A percentile compares a stretch with the other conserved stretches of the same genome.
Conservation (phyloP, 805 yeast genomes). For the Myxozyma lipomycoides region DNA sequence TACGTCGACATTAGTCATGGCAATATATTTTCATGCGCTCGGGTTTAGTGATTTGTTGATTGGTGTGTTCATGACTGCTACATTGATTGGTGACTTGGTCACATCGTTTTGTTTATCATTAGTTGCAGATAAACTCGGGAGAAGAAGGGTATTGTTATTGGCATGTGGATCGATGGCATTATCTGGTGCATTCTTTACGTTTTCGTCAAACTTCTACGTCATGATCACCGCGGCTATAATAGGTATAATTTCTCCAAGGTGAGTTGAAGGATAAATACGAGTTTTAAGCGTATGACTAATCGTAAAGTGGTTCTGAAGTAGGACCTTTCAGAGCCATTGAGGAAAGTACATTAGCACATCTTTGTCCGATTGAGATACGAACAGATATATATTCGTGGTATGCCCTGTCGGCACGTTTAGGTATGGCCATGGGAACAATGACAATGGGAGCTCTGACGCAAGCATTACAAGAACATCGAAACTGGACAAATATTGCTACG, state of each 20-base stretch:
- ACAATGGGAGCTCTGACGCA: slow-evolving; percentile 68
- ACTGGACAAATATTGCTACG: slow-evolving; percentile 9
- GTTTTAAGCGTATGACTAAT: not conserved
- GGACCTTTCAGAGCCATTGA: slow-evolving; percentile 58
- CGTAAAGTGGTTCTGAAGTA: slow-evolving; percentile 48
- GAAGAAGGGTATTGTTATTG: slow-evolving; percentile 41
- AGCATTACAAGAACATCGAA: slow-evolving; percentile 41
- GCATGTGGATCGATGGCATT: slow-evolving; percentile 43
- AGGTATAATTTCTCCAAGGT: slow-evolving; percentile 50
- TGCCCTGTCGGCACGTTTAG: slow-evolving; percentile 46
- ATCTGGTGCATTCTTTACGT: slow-evolving; percentile 43
- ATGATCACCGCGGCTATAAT: slow-evolving; percentile 42
- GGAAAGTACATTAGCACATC: slow-evolving; percentile 49
- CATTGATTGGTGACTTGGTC: slow-evolving; percentile 49
- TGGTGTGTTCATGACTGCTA: slow-evolving; percentile 49
- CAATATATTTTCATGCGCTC: slow-evolving; percentile 43
- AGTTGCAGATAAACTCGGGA: slow-evolving; percentile 48
- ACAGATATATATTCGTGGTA: slow-evolving; percentile 57
- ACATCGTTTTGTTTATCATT: slow-evolving; percentile 45
- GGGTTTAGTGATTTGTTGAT: slow-evolving; percentile 43
- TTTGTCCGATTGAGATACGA: slow-evolving; percentile 42
- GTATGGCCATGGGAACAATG: slow-evolving; percentile 71
- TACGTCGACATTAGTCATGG: slow-evolving; percentile 38
- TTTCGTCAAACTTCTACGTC: slow-evolving; percentile 37
- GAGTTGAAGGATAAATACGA: not conserved